phyloP scores from a whole-genome alignment of 768 basidiomycete genomes.

The Trametes gibbosa region DNA sequence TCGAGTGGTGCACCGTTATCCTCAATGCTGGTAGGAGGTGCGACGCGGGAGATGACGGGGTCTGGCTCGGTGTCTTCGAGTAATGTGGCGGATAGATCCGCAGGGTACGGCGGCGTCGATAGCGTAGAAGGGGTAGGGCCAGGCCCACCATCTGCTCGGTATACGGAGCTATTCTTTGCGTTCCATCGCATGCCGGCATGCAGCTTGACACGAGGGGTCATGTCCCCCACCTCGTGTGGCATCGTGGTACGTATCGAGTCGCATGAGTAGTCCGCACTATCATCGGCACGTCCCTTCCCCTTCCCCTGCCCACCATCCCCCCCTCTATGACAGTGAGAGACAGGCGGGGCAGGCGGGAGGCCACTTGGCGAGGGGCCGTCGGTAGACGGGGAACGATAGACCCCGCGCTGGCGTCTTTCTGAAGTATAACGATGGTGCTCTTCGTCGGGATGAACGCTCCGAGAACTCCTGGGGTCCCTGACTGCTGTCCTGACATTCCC shows the following conservation, averaged over 20 bases:
- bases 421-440: neutral
- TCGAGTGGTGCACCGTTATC: neutral
- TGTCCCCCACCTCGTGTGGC: neutral
- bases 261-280: slow-evolving; percentile 4
- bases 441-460: neutral
- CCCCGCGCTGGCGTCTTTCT: neutral
- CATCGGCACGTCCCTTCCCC: slow-evolving; percentile 14
- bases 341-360: neutral
- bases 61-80: neutral
- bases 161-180: neutral
- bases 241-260: neutral
- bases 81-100: neutral
- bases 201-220: neutral
- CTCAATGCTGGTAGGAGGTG: neutral
- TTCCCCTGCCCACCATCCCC: slow-evolving; percentile 13
- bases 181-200: slow-evolving; percentile 10
- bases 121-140: neutral
- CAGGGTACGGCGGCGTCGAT: neutral
- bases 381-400: neutral
- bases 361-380: neutral
- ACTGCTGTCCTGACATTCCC: neutral
- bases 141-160: neutral
- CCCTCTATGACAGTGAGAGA: neutral
- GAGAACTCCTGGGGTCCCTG: neutral
- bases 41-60: neutral